Evolutionary conservation across 2,329 filamentous ascomycete species (phyloP), one percentile per base, ranked within the genome.

Genomic region (Pyrenochaeta sp.): DNA sequence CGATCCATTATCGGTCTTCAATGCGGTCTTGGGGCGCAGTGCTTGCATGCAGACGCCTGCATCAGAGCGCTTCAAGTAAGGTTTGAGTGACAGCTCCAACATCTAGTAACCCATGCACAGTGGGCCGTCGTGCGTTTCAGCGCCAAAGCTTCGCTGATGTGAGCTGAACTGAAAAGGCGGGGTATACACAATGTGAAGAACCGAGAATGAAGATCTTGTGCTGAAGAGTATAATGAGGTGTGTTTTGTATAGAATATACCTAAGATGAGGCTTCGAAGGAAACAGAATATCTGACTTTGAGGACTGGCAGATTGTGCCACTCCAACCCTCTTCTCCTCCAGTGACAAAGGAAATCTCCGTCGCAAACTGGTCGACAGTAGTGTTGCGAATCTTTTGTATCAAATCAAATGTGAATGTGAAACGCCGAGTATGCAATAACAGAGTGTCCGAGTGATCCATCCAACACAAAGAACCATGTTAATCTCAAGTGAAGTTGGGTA

Each of bases 341-440:
- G 6, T 35, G n/a, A 59, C 52, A 59, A 59, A 59, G 32, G 52
- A 52, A 54, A 58, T 33, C 54, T 39, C 49, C 42, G 15, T 23
- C 39, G 33, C n/a, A 27, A 41, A 21, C 36, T 35, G 29, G 20
- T 29, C 15, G 23, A 35, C 30, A 32, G 45, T 31, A 51, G 44
- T 40, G 21, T 47, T 45, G 41, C 45, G 45, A 45, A 49, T 53
- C 58, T 51, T 56, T 36, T 43, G 44, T 49, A 45, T 33, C 37
- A 40, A 20, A 15, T 23, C 7, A 37, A 4, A 37, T 21, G 4
- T 39, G 14, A 27, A 36, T 15, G 18, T 23, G 32, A 39, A 58
- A 62, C 61, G 61, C 61, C 61, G 45, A 41, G 29, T 57, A 63
- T 63, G 57, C 58, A 61, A 39, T 23, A 35, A 47, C 36, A 48